These are phyloP conservation scores for Biscogniauxia marginata DNA, from an alignment of 2,329 filamentous ascomycete genomes.

Conservation along the genomic window DNA sequence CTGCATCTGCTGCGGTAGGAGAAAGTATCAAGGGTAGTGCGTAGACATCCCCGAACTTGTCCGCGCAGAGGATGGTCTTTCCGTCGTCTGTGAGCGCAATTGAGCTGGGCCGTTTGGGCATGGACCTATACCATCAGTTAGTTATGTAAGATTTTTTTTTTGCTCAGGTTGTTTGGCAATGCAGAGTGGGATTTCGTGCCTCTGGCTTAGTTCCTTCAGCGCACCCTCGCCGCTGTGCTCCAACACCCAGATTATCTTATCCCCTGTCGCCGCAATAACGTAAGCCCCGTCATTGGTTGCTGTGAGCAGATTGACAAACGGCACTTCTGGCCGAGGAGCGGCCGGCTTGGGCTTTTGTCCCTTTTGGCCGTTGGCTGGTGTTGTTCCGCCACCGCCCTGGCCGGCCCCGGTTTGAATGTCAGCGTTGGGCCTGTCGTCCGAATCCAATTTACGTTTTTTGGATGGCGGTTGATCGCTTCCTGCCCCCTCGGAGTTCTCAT, in stretches of 20 bases:
- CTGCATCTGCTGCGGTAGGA: conserved; percentile 5
- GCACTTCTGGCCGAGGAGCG: conserved; percentile 41
- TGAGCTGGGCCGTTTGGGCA: conserved; percentile 87
- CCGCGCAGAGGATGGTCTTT: conserved; percentile 73
- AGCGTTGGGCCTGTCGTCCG: conserved; percentile 8
- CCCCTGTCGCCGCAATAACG: conserved; percentile 75
- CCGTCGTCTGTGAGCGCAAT: conserved; percentile 68
- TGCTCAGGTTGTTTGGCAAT: no score
- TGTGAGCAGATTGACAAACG: conserved; percentile 68
- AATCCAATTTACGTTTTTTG: conserved; percentile 24
- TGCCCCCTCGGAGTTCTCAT: conserved; percentile 6
- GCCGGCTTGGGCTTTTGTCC: conserved; percentile 33
- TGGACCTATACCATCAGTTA: conserved; percentile 51
- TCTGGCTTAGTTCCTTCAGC: conserved; percentile 67
- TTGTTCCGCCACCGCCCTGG: conserved; percentile 8
- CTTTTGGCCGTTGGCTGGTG: conserved; percentile 18
- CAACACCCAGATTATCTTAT: conserved; percentile 88
- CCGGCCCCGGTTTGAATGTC: conserved; percentile 3
- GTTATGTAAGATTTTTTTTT: not conserved
- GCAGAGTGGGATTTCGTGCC: conserved; percentile 51
- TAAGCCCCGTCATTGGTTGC: conserved; percentile 64
- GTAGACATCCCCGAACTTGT: conserved; percentile 98
- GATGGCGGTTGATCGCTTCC: conserved; percentile 21
- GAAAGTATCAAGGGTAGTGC: conserved; percentile 67
- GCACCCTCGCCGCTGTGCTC: conserved; percentile 59